Evolutionary conservation across 352 stramenopile genomes (phyloP).

Genomic region (Pythium sukuiense): DNA sequence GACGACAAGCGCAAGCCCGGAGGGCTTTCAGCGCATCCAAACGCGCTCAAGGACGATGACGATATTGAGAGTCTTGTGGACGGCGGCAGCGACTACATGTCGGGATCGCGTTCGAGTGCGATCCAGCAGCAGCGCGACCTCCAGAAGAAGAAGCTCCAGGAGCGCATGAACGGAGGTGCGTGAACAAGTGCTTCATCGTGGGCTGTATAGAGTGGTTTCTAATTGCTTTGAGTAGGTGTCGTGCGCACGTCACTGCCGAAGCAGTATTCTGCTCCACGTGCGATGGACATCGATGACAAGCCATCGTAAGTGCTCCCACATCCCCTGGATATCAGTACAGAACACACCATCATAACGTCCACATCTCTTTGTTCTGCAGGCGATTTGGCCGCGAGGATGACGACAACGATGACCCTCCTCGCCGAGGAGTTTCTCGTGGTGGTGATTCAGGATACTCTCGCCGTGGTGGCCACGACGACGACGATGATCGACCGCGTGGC

Average conservation of each 20-base stretch:
- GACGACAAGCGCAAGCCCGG: constrained; percentile 44
- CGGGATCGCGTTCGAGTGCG: constrained; percentile 65
- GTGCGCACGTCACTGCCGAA: constrained; percentile 72
- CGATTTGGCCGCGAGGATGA: constrained; percentile 78
- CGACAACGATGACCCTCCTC: constrained; percentile 41
- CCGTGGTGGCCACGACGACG: constrained; percentile 37
- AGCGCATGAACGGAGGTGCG: constrained; percentile 75
- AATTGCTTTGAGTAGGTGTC: constrained; percentile 39
- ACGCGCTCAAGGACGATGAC: constrained; percentile 78
- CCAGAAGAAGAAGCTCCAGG: constrained; percentile 87
- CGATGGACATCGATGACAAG: constrained; percentile 76
- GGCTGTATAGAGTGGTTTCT: background rate
- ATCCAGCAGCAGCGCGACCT: constrained; percentile 85
- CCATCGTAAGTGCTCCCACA: constrained; percentile 56
- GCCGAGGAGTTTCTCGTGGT: constrained; percentile 16
- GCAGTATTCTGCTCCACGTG: constrained; percentile 75
- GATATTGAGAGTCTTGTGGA: constrained; percentile 61
- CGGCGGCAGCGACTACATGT: constrained; percentile 53
- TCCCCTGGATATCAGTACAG: background rate
- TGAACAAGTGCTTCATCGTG: no score
- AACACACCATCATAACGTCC: background rate
- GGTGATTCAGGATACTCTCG: constrained; percentile 29
- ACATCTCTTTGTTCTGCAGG: constrained; percentile 26
- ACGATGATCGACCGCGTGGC: constrained; percentile 34
- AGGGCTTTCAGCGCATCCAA: constrained; percentile 52